Conservation (phyloP, 129 eudicot species). For the Arctium lappa region DNA sequence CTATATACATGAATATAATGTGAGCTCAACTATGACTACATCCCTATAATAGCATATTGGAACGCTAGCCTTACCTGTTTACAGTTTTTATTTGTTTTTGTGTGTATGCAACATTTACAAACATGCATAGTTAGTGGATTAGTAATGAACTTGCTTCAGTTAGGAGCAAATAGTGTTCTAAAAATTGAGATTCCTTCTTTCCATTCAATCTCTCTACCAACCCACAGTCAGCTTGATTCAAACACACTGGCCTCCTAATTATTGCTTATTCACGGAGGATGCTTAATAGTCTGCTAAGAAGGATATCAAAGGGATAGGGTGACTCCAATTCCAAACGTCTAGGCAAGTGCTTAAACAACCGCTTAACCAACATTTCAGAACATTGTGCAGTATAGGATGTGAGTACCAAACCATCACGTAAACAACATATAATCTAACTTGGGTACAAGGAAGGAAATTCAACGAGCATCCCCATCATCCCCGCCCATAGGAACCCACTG, state of each 20-base stretch:
- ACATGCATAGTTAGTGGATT: background rate
- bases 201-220: background rate
- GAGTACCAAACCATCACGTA: too few relatives aligned
- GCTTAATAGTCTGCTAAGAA: background rate
- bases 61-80: background rate
- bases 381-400: too few relatives aligned
- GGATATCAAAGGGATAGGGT: background rate
- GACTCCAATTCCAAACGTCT: background rate
- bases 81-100: too few relatives aligned
- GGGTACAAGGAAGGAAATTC: too few relatives aligned
- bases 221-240: background rate
- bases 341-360: background rate
- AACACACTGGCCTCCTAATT: too few relatives aligned
- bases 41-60: background rate
- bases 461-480: too few relatives aligned
- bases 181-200: background rate
- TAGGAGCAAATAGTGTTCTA: background rate
- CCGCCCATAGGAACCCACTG: too few relatives aligned
- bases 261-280: too few relatives aligned
- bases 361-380: too few relatives aligned
- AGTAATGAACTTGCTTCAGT: background rate
- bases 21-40: background rate
- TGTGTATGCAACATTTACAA: too few relatives aligned
- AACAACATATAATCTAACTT: too few relatives aligned
- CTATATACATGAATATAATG: too few relatives aligned